phyloP scores from a whole-genome alignment of 177 flowering plant genomes.

The Vitis hybrid region DNA sequence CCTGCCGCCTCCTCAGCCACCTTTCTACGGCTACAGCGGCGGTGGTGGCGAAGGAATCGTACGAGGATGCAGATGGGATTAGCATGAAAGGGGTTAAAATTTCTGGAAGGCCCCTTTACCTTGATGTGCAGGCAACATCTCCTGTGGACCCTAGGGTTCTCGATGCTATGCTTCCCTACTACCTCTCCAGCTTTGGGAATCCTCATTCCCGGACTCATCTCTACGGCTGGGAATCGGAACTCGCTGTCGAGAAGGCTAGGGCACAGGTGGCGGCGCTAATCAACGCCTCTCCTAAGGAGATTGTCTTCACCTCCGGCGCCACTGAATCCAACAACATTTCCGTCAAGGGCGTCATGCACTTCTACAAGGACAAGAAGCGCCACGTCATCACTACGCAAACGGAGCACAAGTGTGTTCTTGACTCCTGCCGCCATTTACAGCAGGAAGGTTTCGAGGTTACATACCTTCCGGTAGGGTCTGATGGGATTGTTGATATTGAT shows the following conservation, averaged over 20 bases:
- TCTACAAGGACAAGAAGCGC: conserved; percentile 70
- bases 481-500: conserved; percentile 74
- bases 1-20: too few relatives aligned
- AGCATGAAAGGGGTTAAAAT: conserved; percentile 83
- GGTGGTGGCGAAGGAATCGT: too few relatives aligned
- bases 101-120: conserved; percentile 82
- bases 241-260: conserved; percentile 79
- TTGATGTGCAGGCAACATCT: conserved; percentile 94
- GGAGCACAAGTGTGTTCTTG: conserved; percentile 98
- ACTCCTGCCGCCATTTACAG: conserved; percentile 88
- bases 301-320: conserved; percentile 96
- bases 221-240: conserved; percentile 97
- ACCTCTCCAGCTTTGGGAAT: conserved; percentile 73
- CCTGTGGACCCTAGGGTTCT: conserved; percentile 95
- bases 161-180: conserved; percentile 91
- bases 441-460: conserved; percentile 93
- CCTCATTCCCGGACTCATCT: conserved; percentile 97
- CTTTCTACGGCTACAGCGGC: too few relatives aligned
- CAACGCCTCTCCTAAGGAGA: conserved; percentile 88
- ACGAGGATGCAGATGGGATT: conserved; percentile 37
- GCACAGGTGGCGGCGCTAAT: conserved; percentile 69
- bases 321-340: conserved; percentile 95
- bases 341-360: conserved; percentile 84
- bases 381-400: conserved; percentile 98
- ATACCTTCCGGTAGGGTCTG: conserved; percentile 72